These are phyloP conservation scores for Crassisporium funariophilum DNA, from an alignment of 768 basidiomycete species.

Conservation along the genomic window DNA sequence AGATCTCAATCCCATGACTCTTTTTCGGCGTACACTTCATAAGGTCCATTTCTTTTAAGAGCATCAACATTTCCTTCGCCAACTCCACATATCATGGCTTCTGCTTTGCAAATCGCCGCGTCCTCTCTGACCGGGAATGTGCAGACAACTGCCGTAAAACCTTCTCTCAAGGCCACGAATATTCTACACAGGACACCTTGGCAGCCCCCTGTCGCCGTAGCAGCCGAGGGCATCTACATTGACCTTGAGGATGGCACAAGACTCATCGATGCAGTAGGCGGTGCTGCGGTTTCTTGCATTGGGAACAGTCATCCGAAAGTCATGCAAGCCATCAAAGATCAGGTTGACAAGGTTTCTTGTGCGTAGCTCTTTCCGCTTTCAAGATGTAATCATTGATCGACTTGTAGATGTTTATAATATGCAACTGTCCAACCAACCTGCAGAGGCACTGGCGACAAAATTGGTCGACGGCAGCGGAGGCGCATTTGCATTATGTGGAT, in stretches of 20 bases:
- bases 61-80: neutral
- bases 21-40: neutral
- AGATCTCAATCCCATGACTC: no score
- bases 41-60: neutral
- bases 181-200: conserved; percentile 76
- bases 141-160: neutral
- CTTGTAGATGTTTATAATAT: conserved; percentile 80
- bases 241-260: conserved; percentile 68
- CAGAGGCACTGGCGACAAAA: conserved; percentile 73
- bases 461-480: conserved; percentile 69
- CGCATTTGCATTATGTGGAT: conserved; percentile 71
- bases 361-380: conserved; percentile 24
- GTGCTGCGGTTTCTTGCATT: conserved; percentile 81
- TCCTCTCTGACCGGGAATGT: conserved; percentile 1
- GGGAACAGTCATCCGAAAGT: conserved; percentile 77
- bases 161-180: conserved; percentile 17
- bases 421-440: conserved; percentile 80
- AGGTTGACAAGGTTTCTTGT: conserved; percentile 80
- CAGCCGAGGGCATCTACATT: conserved; percentile 70
- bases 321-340: conserved; percentile 73
- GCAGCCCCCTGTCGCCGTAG: conserved; percentile 68
- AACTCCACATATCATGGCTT: conserved; percentile 6
- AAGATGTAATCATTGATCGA: neutral
- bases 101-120: conserved; percentile 7
- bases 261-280: conserved; percentile 81